These are phyloP conservation scores for Spathaspora girioi DNA, from an alignment of 805 yeast genomes.

Conservation along the genomic window DNA sequence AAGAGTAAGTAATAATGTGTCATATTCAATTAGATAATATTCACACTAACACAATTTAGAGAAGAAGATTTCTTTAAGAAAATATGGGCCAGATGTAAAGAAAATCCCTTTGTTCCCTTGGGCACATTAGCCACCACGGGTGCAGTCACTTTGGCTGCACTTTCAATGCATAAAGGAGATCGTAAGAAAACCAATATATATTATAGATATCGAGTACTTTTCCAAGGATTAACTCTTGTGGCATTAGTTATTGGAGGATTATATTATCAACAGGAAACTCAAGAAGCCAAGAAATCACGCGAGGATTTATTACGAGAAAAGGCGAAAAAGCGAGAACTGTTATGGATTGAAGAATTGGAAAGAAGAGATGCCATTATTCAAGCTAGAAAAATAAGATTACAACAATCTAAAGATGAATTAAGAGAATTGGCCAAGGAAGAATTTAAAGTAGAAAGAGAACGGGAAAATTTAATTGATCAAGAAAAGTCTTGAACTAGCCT, in stretches of 20 bases:
- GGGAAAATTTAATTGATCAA: background rate
- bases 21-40: too few species aligned
- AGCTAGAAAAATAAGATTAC: slow-evolving; percentile 65
- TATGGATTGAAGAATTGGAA: slow-evolving; percentile 90
- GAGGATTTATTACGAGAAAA: slow-evolving; percentile 70
- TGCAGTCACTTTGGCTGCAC: slow-evolving; percentile 77
- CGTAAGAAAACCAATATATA: slow-evolving; percentile 74
- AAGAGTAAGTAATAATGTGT: slow-evolving; percentile 3
- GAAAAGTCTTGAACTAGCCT: background rate
- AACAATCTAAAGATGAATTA: slow-evolving; percentile 48
- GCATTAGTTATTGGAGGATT: slow-evolving; percentile 81
- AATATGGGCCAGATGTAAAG: slow-evolving; percentile 60
- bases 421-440: slow-evolving; percentile 31
- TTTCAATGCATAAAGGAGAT: slow-evolving; percentile 70
- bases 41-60: slow-evolving; percentile 17
- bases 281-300: slow-evolving; percentile 42
- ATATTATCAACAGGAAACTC: slow-evolving; percentile 53
- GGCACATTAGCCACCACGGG: slow-evolving; percentile 77
- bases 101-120: slow-evolving; percentile 86
- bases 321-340: slow-evolving; percentile 77
- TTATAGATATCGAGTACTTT: slow-evolving; percentile 85
- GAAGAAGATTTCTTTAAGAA: slow-evolving; percentile 49
- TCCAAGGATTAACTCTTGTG: slow-evolving; percentile 78
- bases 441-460: slow-evolving; percentile 18
- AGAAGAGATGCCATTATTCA: slow-evolving; percentile 76